phyloP scores from a whole-genome alignment of 1,284 basidiomycete genomes.

The Tilletia caries region DNA sequence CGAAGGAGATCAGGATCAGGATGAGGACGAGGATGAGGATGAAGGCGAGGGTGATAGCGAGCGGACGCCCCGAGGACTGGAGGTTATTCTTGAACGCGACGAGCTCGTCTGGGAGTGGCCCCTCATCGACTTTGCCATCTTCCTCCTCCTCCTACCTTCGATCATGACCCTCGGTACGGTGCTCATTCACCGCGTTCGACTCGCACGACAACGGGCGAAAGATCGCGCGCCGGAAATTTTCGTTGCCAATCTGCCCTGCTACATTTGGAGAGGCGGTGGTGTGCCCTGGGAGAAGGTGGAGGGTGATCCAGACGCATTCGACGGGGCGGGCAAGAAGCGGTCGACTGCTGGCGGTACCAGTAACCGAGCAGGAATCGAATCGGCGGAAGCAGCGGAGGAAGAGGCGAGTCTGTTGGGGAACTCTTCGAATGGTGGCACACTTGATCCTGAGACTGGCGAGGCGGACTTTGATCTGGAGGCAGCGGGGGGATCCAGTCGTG shows the following conservation, averaged over 20 bases:
- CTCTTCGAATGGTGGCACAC: neutral
- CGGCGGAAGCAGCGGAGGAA: neutral
- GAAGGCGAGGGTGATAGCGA: neutral
- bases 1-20: neutral
- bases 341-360: neutral
- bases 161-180: slow-evolving; percentile 47
- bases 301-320: slow-evolving; percentile 4
- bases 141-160: slow-evolving; percentile 48
- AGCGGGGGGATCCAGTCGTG: slow-evolving; percentile 27
- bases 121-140: slow-evolving; percentile 44
- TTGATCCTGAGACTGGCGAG: slow-evolving; percentile 25
- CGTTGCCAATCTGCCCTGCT: slow-evolving; percentile 44
- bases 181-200: slow-evolving; percentile 42
- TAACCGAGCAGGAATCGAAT: neutral
- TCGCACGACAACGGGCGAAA: slow-evolving; percentile 38
- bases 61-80: slow-evolving; percentile 26
- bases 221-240: slow-evolving; percentile 47
- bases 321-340: neutral
- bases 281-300: slow-evolving; percentile 47
- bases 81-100: slow-evolving; percentile 47
- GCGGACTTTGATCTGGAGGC: slow-evolving; percentile 28
- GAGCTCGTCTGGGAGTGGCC: slow-evolving; percentile 45
- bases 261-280: slow-evolving; percentile 45
- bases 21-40: neutral
- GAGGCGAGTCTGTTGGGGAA: neutral